A percentile compares a stretch with the other conserved stretches of the same genome.
phyloP scores from a whole-genome alignment of 2,329 filamentous ascomycete species.

The Grosmannia serpens region DNA sequence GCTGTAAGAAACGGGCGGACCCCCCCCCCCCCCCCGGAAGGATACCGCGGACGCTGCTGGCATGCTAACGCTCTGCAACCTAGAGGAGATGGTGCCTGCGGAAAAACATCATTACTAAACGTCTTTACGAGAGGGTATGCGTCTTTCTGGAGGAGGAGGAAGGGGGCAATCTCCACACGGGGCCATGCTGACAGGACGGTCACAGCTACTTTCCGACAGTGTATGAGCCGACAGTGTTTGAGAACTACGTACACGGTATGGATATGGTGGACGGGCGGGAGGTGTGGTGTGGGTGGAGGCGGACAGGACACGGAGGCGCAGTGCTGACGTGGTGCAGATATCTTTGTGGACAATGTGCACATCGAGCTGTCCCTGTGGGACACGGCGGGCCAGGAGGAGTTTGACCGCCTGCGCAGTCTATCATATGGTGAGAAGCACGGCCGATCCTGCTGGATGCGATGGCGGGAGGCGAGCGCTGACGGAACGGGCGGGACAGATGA shows the following conservation, averaged over 20 bases:
- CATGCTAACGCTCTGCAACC: conserved; percentile 1
- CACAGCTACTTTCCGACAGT: conserved; percentile 89
- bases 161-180: no score
- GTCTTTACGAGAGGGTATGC: conserved; percentile 91
- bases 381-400: conserved; percentile 97
- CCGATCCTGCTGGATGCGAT: no score
- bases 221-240: conserved; percentile 96
- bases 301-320: not conserved
- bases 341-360: conserved; percentile 94
- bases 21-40: no score
- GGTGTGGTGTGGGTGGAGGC: not conserved
- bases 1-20: conserved; percentile 48
- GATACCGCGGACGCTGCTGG: not conserved
- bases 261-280: conserved; percentile 42
- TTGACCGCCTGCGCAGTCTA: conserved; percentile 86
- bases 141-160: conserved; percentile 21
- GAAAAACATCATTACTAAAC: conserved; percentile 93
- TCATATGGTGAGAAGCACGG: conserved; percentile 69
- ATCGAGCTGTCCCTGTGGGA: conserved; percentile 98
- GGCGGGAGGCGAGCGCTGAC: not conserved
- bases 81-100: conserved; percentile 90
- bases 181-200: not conserved
- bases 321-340: conserved; percentile 46
- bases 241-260: conserved; percentile 96
- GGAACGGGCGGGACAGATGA: conserved; percentile 49